phyloP scores from a whole-genome alignment of 1,284 basidiomycete genomes.

The Rhodotorula sp. region DNA sequence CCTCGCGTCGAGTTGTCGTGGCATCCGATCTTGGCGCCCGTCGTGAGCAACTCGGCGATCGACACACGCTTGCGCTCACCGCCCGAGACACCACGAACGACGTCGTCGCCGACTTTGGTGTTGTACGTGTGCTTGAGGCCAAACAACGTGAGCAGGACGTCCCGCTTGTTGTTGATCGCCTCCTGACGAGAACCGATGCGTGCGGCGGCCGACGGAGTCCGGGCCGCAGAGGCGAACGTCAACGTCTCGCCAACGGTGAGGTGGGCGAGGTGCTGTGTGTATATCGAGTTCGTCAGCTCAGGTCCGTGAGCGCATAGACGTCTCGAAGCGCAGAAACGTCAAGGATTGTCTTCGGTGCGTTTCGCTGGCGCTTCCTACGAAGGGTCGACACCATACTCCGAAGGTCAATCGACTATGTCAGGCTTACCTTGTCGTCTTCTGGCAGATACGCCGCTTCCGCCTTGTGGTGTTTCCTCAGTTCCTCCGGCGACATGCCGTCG shows the following conservation, averaged over 20 bases:
- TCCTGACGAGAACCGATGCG: constrained; percentile 31
- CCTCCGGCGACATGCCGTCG: constrained; percentile 50
- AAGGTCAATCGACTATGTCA: background rate
- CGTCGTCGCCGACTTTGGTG: constrained; percentile 59
- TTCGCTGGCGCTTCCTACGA: background rate
- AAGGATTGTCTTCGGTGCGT: no score
- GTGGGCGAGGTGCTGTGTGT: constrained; percentile 54
- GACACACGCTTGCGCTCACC: constrained; percentile 56
- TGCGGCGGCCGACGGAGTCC: constrained; percentile 32
- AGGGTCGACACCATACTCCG: background rate
- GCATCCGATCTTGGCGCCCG: constrained; percentile 51
- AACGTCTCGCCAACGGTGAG: constrained; percentile 60
- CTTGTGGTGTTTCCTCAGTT: constrained; percentile 45
- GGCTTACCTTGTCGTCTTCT: constrained; percentile 15
- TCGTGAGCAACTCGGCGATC: constrained; percentile 54
- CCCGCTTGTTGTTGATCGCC: constrained; percentile 32
- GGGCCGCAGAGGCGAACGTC: constrained; percentile 51
- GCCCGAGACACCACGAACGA: constrained; percentile 61
- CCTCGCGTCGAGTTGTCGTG: constrained; percentile 65
- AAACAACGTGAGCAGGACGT: constrained; percentile 44
- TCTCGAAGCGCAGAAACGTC: constrained; percentile 12
- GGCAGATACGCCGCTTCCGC: constrained; percentile 52
- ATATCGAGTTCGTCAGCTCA: no score
- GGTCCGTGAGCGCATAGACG: constrained; percentile 50
- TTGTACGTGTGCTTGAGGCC: constrained; percentile 56